phyloP scores from a whole-genome alignment of 495 filamentous ascomycete species.

The Entonaema liquescens region DNA sequence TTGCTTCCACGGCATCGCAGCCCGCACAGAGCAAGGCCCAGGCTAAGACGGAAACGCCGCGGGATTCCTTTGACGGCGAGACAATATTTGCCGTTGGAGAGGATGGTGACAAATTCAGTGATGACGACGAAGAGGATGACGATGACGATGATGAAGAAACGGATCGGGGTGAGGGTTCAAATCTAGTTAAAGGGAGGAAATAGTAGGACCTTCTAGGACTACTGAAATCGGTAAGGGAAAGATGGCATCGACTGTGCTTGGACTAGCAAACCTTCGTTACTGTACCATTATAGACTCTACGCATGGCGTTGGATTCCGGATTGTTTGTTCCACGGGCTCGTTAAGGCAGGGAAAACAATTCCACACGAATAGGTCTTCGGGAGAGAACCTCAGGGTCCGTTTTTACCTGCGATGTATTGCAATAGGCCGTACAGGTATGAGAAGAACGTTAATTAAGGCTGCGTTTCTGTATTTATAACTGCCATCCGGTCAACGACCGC shows the following conservation, averaged over 20 bases:
- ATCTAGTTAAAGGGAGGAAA: conserved; percentile 67
- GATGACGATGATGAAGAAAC: conserved; percentile 65
- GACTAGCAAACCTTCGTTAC: conserved; percentile 30
- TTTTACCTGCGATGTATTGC: conserved; percentile 17
- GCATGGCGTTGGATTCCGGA: conserved; percentile 42
- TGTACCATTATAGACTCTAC: conserved; percentile 42
- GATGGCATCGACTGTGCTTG: conserved; percentile 22
- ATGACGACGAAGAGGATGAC: conserved; percentile 66
- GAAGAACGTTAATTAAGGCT: conserved; percentile 13
- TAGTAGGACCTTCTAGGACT: conserved; percentile 23
- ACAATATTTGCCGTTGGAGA: conserved; percentile 95
- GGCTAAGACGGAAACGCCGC: conserved; percentile 52
- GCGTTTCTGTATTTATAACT: neutral
- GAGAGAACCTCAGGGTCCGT: neutral
- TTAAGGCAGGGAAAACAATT: conserved; percentile 1
- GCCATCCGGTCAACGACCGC: neutral
- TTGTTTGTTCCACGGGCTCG: neutral
- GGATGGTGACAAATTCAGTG: conserved; percentile 72
- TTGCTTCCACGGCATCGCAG: conserved; percentile 33
- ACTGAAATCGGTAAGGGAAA: conserved; percentile 12
- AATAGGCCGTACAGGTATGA: conserved; percentile 10
- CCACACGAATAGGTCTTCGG: conserved; percentile 20
- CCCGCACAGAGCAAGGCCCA: conserved; percentile 53
- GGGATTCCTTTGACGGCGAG: conserved; percentile 87
- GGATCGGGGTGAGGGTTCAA: conserved; percentile 61